A percentile compares a stretch with the other conserved stretches of the same genome.
These are phyloP conservation scores for Periglandula ipomoeae DNA, from an alignment of 2,329 filamentous ascomycete genomes.

Conservation along the genomic window DNA sequence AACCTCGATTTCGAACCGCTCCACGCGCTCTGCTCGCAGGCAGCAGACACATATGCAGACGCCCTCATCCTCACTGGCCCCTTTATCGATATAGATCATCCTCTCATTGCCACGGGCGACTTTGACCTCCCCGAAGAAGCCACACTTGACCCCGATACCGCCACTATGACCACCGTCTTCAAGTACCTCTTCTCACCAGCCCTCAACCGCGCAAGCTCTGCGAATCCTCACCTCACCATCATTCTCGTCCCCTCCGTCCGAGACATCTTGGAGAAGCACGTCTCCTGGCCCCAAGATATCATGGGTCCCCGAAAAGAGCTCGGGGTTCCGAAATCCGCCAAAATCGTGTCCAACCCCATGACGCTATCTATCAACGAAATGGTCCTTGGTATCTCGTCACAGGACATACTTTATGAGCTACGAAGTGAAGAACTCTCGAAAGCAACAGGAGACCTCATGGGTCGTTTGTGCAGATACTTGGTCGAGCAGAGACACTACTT, in stretches of 20 bases:
- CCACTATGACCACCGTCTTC: conserved; percentile 77
- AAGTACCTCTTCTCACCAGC: conserved; percentile 66
- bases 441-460: conserved; percentile 46
- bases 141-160: conserved; percentile 62
- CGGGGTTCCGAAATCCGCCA: conserved; percentile 66
- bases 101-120: conserved; percentile 71
- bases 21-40: conserved; percentile 69
- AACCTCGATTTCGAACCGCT: conserved; percentile 87
- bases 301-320: conserved; percentile 58
- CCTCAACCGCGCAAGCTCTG: conserved; percentile 58
- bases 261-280: conserved; percentile 72
- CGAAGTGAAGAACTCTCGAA: conserved; percentile 56
- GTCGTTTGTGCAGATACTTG: conserved; percentile 65
- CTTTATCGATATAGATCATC: conserved; percentile 88
- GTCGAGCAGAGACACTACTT: conserved; percentile 89
- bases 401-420: conserved; percentile 78
- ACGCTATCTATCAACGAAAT: conserved; percentile 82
- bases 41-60: conserved; percentile 67
- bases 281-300: conserved; percentile 66
- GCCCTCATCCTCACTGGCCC: conserved; percentile 73
- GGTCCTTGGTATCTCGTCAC: conserved; percentile 69
- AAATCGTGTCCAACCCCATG: conserved; percentile 83
- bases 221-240: conserved; percentile 70
- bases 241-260: conserved; percentile 76
- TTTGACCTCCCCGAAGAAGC: conserved; percentile 65